These are phyloP conservation scores for Neocallimastix lanati DNA, from an alignment of 192 early-diverging fungal species.

Conservation along the genomic window DNA sequence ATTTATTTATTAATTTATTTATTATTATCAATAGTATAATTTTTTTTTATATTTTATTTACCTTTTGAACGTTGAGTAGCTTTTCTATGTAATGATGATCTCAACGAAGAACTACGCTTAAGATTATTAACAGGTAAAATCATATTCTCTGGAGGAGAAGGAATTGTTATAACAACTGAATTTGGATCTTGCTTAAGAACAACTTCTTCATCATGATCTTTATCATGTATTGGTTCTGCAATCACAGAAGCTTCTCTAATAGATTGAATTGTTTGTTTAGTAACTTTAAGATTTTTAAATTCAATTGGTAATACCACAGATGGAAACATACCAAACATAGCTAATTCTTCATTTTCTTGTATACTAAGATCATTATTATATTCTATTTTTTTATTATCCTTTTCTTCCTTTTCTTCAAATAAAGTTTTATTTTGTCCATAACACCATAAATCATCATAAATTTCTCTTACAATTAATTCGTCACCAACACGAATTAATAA, in stretches of 20 bases:
- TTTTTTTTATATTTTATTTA: too few relatives aligned
- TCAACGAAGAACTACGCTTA: not conserved
- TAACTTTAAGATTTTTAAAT: not conserved
- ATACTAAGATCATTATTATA: not conserved
- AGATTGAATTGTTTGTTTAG: not conserved
- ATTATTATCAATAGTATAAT: too few relatives aligned
- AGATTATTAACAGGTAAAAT: not conserved
- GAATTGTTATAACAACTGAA: not conserved
- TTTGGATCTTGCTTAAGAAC: not conserved
- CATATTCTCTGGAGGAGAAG: not conserved
- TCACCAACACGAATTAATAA: not conserved
- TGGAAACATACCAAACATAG: not conserved
- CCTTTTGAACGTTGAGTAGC: not conserved
- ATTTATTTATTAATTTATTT: too few relatives aligned
- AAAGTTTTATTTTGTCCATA: not conserved
- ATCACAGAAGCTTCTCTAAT: not conserved
- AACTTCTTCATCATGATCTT: not conserved
- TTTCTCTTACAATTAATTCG: not conserved
- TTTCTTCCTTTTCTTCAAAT: not conserved
- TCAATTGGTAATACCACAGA: not conserved
- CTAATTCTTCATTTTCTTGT: not conserved
- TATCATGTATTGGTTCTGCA: not conserved
- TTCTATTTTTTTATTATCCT: not conserved
- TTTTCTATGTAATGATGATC: not conserved
- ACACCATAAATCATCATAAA: not conserved